These are phyloP conservation scores for Pseudodiploospora longispora DNA, from an alignment of 2,329 filamentous ascomycete species.

Conservation along the genomic window DNA sequence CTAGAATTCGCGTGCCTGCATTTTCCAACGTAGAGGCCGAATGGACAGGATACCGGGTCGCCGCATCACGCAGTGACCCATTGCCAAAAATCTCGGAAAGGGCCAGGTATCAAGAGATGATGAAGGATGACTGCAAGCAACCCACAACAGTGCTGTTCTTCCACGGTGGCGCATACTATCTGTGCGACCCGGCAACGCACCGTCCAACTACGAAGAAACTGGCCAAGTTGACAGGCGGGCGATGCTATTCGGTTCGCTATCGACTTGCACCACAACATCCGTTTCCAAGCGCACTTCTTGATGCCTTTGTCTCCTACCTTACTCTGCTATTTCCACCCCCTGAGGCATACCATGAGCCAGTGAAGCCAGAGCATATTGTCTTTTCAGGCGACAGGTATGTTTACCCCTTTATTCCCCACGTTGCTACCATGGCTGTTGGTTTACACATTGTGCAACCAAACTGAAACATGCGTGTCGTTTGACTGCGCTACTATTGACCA, in stretches of 20 bases:
- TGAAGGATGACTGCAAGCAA: constrained; percentile 60
- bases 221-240: constrained; percentile 57
- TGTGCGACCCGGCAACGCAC: constrained; percentile 63
- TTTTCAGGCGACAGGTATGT: constrained; percentile 60
- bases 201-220: constrained; percentile 50
- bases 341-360: constrained; percentile 56
- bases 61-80: constrained; percentile 38
- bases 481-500: no score
- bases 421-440: neutral
- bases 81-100: constrained; percentile 52
- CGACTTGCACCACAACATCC: constrained; percentile 65
- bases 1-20: constrained; percentile 36
- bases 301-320: constrained; percentile 65
- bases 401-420: neutral
- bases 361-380: constrained; percentile 58
- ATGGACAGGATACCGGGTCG: constrained; percentile 64
- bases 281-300: constrained; percentile 67
- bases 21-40: constrained; percentile 57
- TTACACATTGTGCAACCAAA: neutral
- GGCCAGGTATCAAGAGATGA: constrained; percentile 57
- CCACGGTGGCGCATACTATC: constrained; percentile 68
- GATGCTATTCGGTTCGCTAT: constrained; percentile 66
- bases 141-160: constrained; percentile 63
- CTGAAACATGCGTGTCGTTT: no score
- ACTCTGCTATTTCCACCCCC: constrained; percentile 63